Base-by-base conservation (phyloP, 2,329 filamentous ascomycete species). In the Stachybotrys chlorohalonatus region DNA sequence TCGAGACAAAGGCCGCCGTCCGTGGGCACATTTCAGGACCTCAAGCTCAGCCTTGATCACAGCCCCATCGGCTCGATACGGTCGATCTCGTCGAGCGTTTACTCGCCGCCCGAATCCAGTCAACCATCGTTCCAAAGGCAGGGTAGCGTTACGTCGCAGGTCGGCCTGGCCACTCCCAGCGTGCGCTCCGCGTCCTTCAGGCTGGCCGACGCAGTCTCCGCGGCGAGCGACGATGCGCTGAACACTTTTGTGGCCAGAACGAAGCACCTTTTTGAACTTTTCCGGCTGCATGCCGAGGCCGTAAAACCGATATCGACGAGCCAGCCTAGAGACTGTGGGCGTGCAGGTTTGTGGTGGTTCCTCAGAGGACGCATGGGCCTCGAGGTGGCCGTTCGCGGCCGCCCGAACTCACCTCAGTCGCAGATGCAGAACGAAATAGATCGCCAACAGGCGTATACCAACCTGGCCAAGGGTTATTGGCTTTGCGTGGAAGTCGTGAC, bases 261-360 rank as follows among this genome's bases (percentile, higher is more conserved):
- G 3, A 81, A 79, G 17, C 88, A 92, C 65, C 80, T 94, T 62
- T 85, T 83, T 57, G 84, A 87, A 59, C 77, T 94, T 3, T 95
- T 95, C 65, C 79, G 84, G 45, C 70, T 93, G 48, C 89, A 92
- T 55, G 86, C 90, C 0, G 89, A 95, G 67, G 81, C 85, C 36
- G 76, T 86, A 32, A 84, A 82, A 58, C 84, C 89, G 0, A 67
- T 91, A 5, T 77, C 82, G 54, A 77, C 80, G 32, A 86, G 82
- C 52, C 75, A 83, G 0, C 77, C 86, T 0, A 76, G 79, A 50
- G 83, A 90, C 56, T 86, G 92, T 74, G 77, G 87, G 9, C 81
- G 89, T 55, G 86, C 85, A 30, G 85, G 84, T 4, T 75, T 89
- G 1, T 96, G 92, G 92, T 96, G 92, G 92, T 95, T 96, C 64